These are phyloP conservation scores for Reticulascus tulasneorum DNA, from an alignment of 2,329 filamentous ascomycete species.

Conservation along the genomic window DNA sequence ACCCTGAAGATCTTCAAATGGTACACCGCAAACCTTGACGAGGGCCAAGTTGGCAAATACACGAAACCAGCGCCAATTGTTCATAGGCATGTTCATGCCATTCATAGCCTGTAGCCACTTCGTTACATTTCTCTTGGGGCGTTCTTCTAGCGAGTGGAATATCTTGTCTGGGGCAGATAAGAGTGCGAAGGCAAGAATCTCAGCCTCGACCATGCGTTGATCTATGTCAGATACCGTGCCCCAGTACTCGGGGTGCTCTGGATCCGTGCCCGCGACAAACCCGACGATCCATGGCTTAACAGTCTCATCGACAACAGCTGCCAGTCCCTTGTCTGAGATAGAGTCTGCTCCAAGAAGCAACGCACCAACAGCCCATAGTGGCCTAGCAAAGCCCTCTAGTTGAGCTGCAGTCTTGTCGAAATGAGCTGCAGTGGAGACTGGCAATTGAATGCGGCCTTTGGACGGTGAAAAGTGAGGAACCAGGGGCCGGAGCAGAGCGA, in stretches of 20 bases:
- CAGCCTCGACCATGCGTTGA: conserved; percentile 52
- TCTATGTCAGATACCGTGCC: conserved; percentile 40
- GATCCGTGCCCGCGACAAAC: conserved; percentile 28
- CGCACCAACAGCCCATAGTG: conserved; percentile 29
- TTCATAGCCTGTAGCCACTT: conserved; percentile 40
- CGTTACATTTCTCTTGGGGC: conserved; percentile 29
- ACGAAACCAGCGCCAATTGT: conserved; percentile 51
- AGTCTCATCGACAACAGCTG: conserved; percentile 3
- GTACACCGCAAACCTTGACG: conserved; percentile 33
- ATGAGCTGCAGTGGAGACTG: conserved; percentile 31
- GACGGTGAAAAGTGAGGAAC: conserved; percentile 26
- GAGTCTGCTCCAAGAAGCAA: conserved; percentile 36
- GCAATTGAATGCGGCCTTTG: conserved; percentile 31
- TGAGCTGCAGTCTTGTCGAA: conserved; percentile 42
- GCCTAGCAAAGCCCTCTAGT: conserved; percentile 40
- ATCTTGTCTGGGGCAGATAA: conserved; percentile 33
- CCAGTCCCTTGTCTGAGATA: conserved; percentile 3
- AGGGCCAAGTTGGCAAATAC: conserved; percentile 46
- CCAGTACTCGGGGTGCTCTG: conserved; percentile 38
- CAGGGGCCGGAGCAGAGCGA: conserved; percentile 30
- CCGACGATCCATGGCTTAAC: conserved; percentile 26
- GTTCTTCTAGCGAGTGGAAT: conserved; percentile 26
- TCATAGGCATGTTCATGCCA: conserved; percentile 39
- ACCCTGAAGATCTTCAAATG: conserved; percentile 25
- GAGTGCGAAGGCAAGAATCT: conserved; percentile 45